Evolutionary conservation across 179 eudicot genomes (phyloP), one percentile per base, ranked within the genome.

Genomic region (Spergularia azorica): DNA sequence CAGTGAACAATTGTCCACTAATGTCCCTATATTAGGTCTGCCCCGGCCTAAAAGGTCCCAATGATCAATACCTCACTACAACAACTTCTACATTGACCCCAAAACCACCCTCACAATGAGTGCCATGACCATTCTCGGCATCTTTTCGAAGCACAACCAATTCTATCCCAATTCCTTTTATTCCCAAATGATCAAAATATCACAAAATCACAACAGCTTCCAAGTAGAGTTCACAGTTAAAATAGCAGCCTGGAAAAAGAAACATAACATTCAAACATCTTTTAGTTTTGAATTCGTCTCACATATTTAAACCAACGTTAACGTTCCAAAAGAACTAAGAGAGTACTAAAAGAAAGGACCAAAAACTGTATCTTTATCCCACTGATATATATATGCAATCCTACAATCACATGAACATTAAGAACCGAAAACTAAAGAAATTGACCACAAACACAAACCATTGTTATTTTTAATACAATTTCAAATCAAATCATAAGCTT

Each of bases 81-180:
- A 48, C 17, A 70, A 52, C 73, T 51, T 52, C 4, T 26, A 0
- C 17, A 84, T 71, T 26, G 90, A 89, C 7, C 98, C 94, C 59
- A 88, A 80, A 77, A 88, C 75, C 77, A 88, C 84, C 80, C 86
- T 87, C 9, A 80, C 80, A 21, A 87, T 83, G 11, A 93, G 64
- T 73, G 89, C 87, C 88, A 93, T 81, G 5, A 71, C 79, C 85
- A 82, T 74, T 68, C 63, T 79, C 17, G 2, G 13, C 9, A 6
- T 4, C 32, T 58, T 72, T 72, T 61, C 50, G 12, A 55, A 41
- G 10, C 2, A 26, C 32, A 55, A 51, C 32, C 38, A 74, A 39
- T 26, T 75, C 13, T 59, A 26, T 61, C 21, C 18, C 9, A 63
- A 17, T 2, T 82, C 14, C n/a, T 73, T 14, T 54, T 36, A 63